Conservation (phyloP, 257 asterid genomes). For the Misopates orontium region DNA sequence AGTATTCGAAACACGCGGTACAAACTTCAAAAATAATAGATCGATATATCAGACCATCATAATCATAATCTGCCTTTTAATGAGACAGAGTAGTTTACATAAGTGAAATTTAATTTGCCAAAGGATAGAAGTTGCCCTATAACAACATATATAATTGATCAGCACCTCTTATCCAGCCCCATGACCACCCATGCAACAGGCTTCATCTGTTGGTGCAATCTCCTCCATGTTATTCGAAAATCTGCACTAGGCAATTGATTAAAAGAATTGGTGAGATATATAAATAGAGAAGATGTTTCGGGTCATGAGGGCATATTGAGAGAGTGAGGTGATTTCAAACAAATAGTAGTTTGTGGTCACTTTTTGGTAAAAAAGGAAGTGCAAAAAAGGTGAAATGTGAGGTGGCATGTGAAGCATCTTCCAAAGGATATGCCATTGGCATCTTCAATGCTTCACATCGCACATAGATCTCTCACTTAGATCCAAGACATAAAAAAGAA, state of each 20-base stretch:
- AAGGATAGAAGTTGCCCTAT: conserved; percentile 94
- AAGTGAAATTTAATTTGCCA: conserved; percentile 52
- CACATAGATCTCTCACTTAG: neutral
- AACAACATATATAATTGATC: conserved; percentile 16
- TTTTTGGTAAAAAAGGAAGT: conserved; percentile 37
- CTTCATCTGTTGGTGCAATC: conserved; percentile 11
- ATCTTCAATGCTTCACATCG: conserved; percentile 35
- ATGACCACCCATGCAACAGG: conserved; percentile 32
- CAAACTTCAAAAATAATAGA: conserved; percentile 18
- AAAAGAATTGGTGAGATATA: conserved; percentile 32
- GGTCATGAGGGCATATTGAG: conserved; percentile 29
- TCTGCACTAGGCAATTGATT: too few species aligned
- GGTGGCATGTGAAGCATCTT: conserved; percentile 51
- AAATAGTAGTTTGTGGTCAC: conserved; percentile 29
- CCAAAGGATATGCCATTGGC: conserved; percentile 51
- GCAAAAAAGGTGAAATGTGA: conserved; percentile 19
- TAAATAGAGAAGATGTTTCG: conserved; percentile 16
- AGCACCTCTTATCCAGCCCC: conserved; percentile 34
- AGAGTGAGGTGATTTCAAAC: conserved; percentile 47
- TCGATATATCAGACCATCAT: conserved; percentile 2
- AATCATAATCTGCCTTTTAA: neutral
- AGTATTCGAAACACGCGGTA: conserved; percentile 10
- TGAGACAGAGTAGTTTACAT: conserved; percentile 11
- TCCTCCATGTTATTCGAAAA: conserved; percentile 19
- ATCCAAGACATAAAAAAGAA: too few species aligned